A percentile compares a stretch with the other conserved stretches of the same genome.
Evolutionary conservation across 2,329 filamentous ascomycete genomes (phyloP).

Genomic region (Xylariaceae sp.): DNA sequence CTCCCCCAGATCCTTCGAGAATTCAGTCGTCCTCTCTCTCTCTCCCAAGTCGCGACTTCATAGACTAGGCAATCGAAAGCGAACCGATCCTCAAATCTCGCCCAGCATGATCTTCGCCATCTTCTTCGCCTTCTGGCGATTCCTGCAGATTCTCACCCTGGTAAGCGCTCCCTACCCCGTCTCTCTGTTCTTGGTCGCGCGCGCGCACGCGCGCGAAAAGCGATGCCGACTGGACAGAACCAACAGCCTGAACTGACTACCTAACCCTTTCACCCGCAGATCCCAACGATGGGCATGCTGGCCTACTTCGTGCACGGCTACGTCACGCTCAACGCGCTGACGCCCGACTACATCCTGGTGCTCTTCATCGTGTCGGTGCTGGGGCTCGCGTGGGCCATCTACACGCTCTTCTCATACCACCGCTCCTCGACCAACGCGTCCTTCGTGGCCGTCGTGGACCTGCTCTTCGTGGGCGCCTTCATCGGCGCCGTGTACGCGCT

Average conservation of each 20-base stretch:
- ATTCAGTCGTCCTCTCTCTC: not conserved
- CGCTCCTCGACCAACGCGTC: constrained; percentile 52
- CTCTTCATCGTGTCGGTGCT: constrained; percentile 62
- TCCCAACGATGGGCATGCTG: constrained; percentile 59
- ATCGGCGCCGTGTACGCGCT: constrained; percentile 56
- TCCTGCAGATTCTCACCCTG: constrained; percentile 55
- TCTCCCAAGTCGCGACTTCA: not conserved
- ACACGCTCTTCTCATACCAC: constrained; percentile 60
- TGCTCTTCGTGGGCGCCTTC: constrained; percentile 55
- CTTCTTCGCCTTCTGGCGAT: constrained; percentile 55
- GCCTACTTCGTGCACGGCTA: constrained; percentile 59
- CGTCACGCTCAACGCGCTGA: constrained; percentile 47
- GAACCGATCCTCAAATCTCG: constrained; percentile 1
- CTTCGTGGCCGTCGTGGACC: constrained; percentile 54
- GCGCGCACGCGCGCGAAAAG: not conserved
- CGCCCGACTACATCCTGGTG: constrained; percentile 55
- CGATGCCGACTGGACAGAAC: not conserved
- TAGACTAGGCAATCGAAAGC: no score
- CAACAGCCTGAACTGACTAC: not conserved
- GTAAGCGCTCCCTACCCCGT: constrained; percentile 31
- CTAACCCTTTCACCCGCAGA: constrained; percentile 34
- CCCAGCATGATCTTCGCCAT: constrained; percentile 53
- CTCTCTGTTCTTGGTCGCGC: not conserved
- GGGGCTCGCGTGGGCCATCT: constrained; percentile 54
- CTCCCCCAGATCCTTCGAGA: constrained; percentile 2